Conservation (phyloP, 106 monocot genomes). For the Allium fistulosum region DNA sequence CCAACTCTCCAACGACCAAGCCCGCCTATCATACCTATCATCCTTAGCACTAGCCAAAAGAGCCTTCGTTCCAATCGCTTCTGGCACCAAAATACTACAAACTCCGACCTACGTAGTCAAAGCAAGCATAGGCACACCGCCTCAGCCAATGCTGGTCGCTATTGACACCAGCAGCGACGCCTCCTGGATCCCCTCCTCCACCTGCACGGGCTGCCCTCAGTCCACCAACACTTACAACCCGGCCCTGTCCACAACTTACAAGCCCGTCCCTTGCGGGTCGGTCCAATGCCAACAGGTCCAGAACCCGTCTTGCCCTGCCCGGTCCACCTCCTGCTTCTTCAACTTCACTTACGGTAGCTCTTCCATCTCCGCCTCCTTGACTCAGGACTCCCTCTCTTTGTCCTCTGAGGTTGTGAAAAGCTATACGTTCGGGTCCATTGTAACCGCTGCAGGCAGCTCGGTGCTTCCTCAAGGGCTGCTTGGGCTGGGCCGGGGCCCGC, state of each 20-base stretch:
- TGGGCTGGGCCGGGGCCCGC: slow-evolving; percentile 41
- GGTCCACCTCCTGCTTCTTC: slow-evolving; percentile 22
- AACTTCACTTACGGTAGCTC: slow-evolving; percentile 36
- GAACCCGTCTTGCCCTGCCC: slow-evolving; percentile 17
- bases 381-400: slow-evolving; percentile 31
- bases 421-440: slow-evolving; percentile 35
- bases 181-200: slow-evolving; percentile 15
- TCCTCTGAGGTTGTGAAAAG: slow-evolving; percentile 19
- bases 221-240: slow-evolving; percentile 14
- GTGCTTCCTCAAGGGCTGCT: slow-evolving; percentile 51
- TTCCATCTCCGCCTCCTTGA: slow-evolving; percentile 27
- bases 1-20: slow-evolving; percentile 8
- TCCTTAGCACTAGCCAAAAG: not conserved
- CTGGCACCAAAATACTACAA: slow-evolving; percentile 6
- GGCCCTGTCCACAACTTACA: slow-evolving; percentile 20
- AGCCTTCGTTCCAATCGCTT: slow-evolving; percentile 11
- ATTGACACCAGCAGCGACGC: slow-evolving; percentile 20
- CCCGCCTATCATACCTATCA: slow-evolving; percentile 11
- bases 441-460: slow-evolving; percentile 7
- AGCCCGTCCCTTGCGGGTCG: slow-evolving; percentile 31
- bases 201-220: slow-evolving; percentile 6
- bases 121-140: slow-evolving; percentile 12
- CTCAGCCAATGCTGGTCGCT: slow-evolving; percentile 15
- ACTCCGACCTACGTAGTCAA: slow-evolving; percentile 16
- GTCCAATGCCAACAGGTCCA: slow-evolving; percentile 33